These are phyloP conservation scores for Nannizzia gypsea DNA, from an alignment of 2,329 filamentous ascomycete species.

Conservation along the genomic window DNA sequence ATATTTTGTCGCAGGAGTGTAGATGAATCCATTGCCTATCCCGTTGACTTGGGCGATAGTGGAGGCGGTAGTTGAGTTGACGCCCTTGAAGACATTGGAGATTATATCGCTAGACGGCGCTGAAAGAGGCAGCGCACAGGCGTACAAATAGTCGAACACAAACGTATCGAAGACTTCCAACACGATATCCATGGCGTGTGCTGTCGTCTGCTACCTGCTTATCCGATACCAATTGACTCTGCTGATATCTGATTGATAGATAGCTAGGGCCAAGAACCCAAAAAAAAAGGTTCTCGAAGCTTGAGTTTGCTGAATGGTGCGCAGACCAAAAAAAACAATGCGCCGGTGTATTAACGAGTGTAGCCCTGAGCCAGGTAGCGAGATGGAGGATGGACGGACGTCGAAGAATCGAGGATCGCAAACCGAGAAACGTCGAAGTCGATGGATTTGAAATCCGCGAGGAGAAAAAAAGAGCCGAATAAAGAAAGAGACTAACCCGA, in stretches of 20 bases:
- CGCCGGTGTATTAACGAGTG: not conserved
- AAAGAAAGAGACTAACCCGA: not conserved
- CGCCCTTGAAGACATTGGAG: slow-evolving; percentile 41
- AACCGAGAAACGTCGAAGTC: no score
- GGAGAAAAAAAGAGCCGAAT: not conserved
- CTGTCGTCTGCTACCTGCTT: not conserved
- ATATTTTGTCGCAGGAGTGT: slow-evolving; percentile 60
- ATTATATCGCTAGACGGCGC: slow-evolving; percentile 36
- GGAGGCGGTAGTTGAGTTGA: slow-evolving; percentile 41
- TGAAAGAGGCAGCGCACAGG: slow-evolving; percentile 49
- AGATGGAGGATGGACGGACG: not conserved
- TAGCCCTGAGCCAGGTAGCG: not conserved
- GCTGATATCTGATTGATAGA: not conserved
- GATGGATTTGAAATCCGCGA: not conserved
- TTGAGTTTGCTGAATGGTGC: not conserved
- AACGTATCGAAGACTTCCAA: slow-evolving; percentile 77
- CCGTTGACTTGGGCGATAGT: slow-evolving; percentile 41
- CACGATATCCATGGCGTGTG: slow-evolving; percentile 66
- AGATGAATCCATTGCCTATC: slow-evolving; percentile 33
- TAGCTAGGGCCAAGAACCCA: not conserved
- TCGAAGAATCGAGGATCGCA: not conserved
- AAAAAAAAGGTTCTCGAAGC: not conserved
- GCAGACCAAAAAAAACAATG: not conserved
- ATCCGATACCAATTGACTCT: not conserved
- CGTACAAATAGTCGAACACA: slow-evolving; percentile 68